Conservation (phyloP, 1,139 yeast species). For the Geotrichum aggregatum region DNA sequence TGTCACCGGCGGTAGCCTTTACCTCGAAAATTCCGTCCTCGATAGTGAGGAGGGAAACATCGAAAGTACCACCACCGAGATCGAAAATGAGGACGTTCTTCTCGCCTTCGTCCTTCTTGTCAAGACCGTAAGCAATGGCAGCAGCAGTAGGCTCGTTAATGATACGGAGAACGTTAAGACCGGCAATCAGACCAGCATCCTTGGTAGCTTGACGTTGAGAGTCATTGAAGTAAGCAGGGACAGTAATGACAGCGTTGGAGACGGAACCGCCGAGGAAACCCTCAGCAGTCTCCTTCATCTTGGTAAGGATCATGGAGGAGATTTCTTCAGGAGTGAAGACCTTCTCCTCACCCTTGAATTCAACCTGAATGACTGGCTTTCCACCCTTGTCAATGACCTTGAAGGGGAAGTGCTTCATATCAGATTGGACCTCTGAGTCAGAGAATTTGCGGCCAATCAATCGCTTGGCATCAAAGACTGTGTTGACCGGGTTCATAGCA, state of each 20-base stretch:
- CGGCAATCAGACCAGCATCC: constrained; percentile 96
- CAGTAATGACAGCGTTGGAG: constrained; percentile 87
- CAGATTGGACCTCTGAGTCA: constrained; percentile 86
- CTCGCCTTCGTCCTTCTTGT: constrained; percentile 85
- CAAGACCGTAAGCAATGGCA: constrained; percentile 96
- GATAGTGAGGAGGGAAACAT: constrained; percentile 92
- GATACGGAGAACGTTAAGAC: constrained; percentile 89
- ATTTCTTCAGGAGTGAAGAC: constrained; percentile 93
- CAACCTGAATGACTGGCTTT: constrained; percentile 86
- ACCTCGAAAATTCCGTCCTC: constrained; percentile 99
- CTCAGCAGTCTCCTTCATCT: constrained; percentile 95
- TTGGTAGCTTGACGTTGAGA: constrained; percentile 97
- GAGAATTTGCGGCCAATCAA: constrained; percentile 88
- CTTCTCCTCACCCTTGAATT: constrained; percentile 90
- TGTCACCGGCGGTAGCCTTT: constrained; percentile 99
- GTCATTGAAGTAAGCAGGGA: constrained; percentile 94
- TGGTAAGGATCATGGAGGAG: constrained; percentile 89
- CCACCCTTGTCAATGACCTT: constrained; percentile 81
- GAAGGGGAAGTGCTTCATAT: constrained; percentile 95
- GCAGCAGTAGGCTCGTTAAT: constrained; percentile 97
- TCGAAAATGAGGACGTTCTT: constrained; percentile 87
- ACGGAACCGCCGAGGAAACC: constrained; percentile 82
- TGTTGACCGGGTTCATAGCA: constrained; percentile 93
- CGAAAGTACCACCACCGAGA: constrained; percentile 99
- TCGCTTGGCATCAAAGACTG: constrained; percentile 96